phyloP scores from a whole-genome alignment of 148 eudicot species.

The Nyssa sinensis region DNA sequence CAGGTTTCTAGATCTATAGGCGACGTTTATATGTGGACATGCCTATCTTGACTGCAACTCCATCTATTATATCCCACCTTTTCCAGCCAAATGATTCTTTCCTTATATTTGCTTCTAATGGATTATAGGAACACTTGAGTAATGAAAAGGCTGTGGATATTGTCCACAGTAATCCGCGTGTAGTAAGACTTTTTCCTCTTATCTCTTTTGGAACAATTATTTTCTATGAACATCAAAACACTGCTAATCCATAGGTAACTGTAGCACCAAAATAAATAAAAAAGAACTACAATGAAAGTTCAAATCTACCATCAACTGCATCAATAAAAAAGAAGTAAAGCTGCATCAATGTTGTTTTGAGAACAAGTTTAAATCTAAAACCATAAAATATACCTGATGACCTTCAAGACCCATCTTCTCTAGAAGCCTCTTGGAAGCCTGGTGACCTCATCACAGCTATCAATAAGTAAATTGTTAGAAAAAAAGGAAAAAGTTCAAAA shows the following conservation, averaged over 20 bases:
- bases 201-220: not conserved
- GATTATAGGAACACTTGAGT: constrained; percentile 78
- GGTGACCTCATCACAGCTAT: constrained; percentile 49
- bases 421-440: constrained; percentile 52
- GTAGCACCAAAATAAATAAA: no score
- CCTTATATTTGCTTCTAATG: constrained; percentile 77
- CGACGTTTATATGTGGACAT: constrained; percentile 59
- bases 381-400: constrained; percentile 52
- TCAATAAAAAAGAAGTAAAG: no score
- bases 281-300: no score
- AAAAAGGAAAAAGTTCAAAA: constrained; percentile 18
- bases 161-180: constrained; percentile 63
- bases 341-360: no score
- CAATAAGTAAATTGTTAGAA: constrained; percentile 9
- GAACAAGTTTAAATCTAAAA: no score
- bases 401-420: constrained; percentile 59
- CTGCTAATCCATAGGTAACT: no score
- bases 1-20: constrained; percentile 79
- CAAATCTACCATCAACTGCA: no score
- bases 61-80: constrained; percentile 56
- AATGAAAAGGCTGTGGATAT: constrained; percentile 82
- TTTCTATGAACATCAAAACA: no score
- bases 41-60: constrained; percentile 61
- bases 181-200: constrained; percentile 44
- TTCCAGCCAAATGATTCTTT: constrained; percentile 58